Base-by-base conservation (phyloP, 164 flowering plant species). In the Hamamelis virginiana region DNA sequence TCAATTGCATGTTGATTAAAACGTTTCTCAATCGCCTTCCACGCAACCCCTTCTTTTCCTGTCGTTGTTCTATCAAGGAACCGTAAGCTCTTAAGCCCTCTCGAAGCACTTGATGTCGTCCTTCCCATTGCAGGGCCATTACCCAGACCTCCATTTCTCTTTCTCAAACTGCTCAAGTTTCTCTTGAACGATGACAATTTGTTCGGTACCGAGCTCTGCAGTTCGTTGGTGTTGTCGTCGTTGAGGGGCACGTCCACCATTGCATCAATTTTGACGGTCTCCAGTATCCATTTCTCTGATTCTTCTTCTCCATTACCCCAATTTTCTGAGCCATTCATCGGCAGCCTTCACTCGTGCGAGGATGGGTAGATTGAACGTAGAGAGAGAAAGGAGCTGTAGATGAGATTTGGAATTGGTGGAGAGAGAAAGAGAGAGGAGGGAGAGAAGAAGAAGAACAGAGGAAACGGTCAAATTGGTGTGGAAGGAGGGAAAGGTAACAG, bases 1-100 rank as follows among this genome's bases (percentile, higher is more conserved):
- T 84, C 72, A 11, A 69, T 80, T 0, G 92, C 84, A 69, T 75
- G 38, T 68, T 81, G 88, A 47, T 76, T 14, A 64, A 95, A 95
- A 10, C 92, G 85, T 73, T 76, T 91, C 74, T 91, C 93, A 14
- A 90, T 80, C 0, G 84, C 74, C 61, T 67, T 80, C 99, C 99
- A 95, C 0, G 87, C 87, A 26, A 90, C 95, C 1, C 47, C 81
- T 71, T 94, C 96, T 64, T 85, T 91, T 55, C 94, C 94, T 0
- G 90, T 80, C 1, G 58, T 68, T 1, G 84, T 79, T 70, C 89
- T 75, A 66, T 90, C 90, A 15, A 95, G 88, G 62, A 95, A 95
- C 53, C 93, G 79, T 18, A 95, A 78, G 74, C 93, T 84, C 69
- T 71, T 76, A 22, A 91, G 74, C 51, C 96, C 91, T 59, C 77